phyloP scores from a whole-genome alignment of 176 grass and related monocot genomes.

The Urochloa ruziziensis region DNA sequence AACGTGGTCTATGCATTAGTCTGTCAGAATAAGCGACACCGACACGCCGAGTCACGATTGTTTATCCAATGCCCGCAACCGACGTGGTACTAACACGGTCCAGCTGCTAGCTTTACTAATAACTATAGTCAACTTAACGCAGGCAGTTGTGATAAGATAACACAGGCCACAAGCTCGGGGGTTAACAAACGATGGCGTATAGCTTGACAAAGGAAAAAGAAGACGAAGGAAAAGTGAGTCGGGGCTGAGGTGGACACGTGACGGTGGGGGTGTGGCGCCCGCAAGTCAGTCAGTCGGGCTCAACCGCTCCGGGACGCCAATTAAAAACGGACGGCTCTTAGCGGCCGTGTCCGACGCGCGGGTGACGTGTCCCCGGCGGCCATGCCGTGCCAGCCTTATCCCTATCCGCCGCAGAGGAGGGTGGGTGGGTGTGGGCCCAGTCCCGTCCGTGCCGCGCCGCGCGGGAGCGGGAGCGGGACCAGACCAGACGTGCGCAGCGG shows the following conservation, averaged over 20 bases:
- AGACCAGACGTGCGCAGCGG: background rate
- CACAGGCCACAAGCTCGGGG: background rate
- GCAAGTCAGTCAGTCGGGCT: background rate
- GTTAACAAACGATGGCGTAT: no score
- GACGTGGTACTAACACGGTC: background rate
- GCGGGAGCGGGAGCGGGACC: no score
- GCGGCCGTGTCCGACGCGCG: background rate
- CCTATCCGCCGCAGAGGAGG: background rate
- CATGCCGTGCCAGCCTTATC: conserved; percentile 22
- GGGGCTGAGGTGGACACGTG: conserved; percentile 5
- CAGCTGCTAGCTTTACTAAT: no score
- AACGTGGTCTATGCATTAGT: background rate
- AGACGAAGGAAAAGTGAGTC: background rate
- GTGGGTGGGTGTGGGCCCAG: background rate
- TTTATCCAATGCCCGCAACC: background rate
- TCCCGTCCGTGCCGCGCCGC: no score
- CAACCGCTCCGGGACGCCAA: background rate
- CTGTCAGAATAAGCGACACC: background rate
- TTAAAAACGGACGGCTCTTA: background rate
- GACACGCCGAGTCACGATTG: background rate
- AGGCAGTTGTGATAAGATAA: background rate
- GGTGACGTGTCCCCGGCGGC: conserved; percentile 18
- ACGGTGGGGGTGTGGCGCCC: background rate
- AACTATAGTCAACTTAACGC: background rate
- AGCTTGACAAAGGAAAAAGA: no score